A percentile compares a stretch with the other conserved stretches of the same genome.
Evolutionary conservation across 2,329 filamentous ascomycete genomes (phyloP).

Genomic region (Ceratocystis alfenasii): DNA sequence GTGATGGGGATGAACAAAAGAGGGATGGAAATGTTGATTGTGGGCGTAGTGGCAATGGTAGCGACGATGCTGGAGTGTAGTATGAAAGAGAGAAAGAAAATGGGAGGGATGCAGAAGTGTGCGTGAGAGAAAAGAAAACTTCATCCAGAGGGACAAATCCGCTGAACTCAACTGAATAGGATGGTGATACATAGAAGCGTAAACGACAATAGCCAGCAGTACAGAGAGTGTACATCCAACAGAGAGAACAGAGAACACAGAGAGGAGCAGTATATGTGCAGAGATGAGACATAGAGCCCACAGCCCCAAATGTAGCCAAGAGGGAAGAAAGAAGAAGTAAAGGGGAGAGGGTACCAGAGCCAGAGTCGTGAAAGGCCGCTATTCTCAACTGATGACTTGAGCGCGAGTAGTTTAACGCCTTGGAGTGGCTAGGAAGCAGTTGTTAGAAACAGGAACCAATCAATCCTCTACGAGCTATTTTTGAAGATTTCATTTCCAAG

Average conservation of each 20-base stretch:
- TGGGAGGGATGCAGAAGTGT: conserved; percentile 8
- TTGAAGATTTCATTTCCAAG: neutral
- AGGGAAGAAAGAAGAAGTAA: conserved; percentile 11
- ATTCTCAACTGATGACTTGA: conserved; percentile 5
- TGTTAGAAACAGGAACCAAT: neutral
- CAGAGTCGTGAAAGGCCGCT: conserved; percentile 1
- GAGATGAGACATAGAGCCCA: conserved; percentile 16
- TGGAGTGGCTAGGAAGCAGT: conserved; percentile 19
- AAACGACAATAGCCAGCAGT: conserved; percentile 13
- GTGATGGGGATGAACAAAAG: neutral
- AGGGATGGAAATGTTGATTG: too few species aligned
- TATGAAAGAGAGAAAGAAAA: conserved; percentile 12
- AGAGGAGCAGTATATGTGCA: conserved; percentile 13
- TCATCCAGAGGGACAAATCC: neutral
- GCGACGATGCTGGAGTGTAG: neutral
- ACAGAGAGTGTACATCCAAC: conserved; percentile 17
- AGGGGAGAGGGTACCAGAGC: conserved; percentile 4
- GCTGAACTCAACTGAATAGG: conserved; percentile 3
- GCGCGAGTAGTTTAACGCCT: conserved; percentile 20
- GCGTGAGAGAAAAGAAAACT: conserved; percentile 1
- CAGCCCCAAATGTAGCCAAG: conserved; percentile 6
- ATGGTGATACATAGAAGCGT: conserved; percentile 13
- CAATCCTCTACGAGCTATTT: neutral
- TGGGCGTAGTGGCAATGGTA: neutral
- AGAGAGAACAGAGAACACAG: conserved; percentile 5